Evolutionary conservation across 495 filamentous ascomycete genomes (phyloP).

Genomic region (Jackrogersella multiformis): DNA sequence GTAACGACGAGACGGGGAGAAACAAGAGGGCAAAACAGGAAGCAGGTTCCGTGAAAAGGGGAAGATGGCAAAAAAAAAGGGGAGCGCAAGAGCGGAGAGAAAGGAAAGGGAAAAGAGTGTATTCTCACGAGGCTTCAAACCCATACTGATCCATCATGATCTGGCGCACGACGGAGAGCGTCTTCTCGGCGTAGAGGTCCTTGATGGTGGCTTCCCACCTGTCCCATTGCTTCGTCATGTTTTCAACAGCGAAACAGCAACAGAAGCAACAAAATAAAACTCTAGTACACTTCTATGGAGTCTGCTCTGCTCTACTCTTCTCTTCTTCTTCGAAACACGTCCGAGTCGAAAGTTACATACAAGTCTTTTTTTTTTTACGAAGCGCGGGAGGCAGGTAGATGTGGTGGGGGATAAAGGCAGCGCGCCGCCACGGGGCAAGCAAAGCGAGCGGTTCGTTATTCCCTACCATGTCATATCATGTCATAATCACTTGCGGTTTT

Average conservation of each 20-base stretch:
- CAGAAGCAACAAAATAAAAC: no score
- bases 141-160: conserved; percentile 54
- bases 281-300: no score
- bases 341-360: no score
- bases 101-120: neutral
- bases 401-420: no score
- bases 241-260: conserved; percentile 8
- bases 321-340: no score
- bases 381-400: no score
- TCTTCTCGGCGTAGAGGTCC: conserved; percentile 53
- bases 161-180: conserved; percentile 52
- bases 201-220: conserved; percentile 50
- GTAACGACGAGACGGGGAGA: conserved; percentile 1
- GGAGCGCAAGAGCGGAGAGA: no score
- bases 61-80: neutral
- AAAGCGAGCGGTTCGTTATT: no score
- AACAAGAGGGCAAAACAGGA: neutral
- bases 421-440: no score
- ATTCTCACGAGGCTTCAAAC: conserved; percentile 58
- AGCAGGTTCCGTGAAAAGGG: neutral
- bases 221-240: conserved; percentile 59
- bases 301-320: neutral
- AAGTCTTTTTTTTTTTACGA: no score
- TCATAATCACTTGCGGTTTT: no score
- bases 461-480: no score